These are phyloP conservation scores for Ustilago tritici DNA, from an alignment of 1,284 basidiomycete species.

Conservation along the genomic window DNA sequence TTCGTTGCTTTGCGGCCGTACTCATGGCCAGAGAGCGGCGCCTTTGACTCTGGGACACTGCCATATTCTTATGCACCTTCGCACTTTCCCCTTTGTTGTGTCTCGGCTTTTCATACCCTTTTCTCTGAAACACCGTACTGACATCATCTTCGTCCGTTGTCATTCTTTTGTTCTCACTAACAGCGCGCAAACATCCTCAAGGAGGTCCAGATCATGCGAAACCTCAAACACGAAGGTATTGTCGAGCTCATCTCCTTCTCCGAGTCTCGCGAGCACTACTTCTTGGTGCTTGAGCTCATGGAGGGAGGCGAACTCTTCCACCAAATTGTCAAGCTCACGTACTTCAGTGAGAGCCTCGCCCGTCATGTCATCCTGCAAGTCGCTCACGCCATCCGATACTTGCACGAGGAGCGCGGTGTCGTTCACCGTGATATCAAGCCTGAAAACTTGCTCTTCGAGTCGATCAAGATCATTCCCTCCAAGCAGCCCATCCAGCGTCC, in stretches of 20 bases:
- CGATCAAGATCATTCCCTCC: slow-evolving; percentile 91
- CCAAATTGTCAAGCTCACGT: slow-evolving; percentile 99
- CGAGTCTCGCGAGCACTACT: slow-evolving; percentile 93
- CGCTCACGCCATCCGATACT: slow-evolving; percentile 91
- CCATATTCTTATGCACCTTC: slow-evolving; percentile 12
- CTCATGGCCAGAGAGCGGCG: slow-evolving; percentile 51
- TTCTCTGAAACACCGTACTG: slow-evolving; percentile 5
- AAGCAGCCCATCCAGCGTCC: slow-evolving; percentile 78
- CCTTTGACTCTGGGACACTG: slow-evolving; percentile 9
- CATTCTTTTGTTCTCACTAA: slow-evolving; percentile 23
- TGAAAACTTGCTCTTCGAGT: slow-evolving; percentile 94
- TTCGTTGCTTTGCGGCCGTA: slow-evolving; percentile 45
- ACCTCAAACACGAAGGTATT: slow-evolving; percentile 87
- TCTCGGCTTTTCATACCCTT: background rate
- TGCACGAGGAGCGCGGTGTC: slow-evolving; percentile 97
- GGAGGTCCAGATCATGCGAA: slow-evolving; percentile 99
- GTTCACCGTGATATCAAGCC: slow-evolving; percentile 99
- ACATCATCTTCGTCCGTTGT: slow-evolving; percentile 52
- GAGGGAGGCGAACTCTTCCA: slow-evolving; percentile 98
- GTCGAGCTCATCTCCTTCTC: slow-evolving; percentile 74
- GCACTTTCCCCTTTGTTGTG: slow-evolving; percentile 1
- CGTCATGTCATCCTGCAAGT: slow-evolving; percentile 97
- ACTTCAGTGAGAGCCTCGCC: slow-evolving; percentile 82
- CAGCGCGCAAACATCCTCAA: slow-evolving; percentile 98
- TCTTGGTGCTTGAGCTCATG: slow-evolving; percentile 84